Conservation (phyloP, 768 basidiomycete species). For the Scleroderma citrinum region DNA sequence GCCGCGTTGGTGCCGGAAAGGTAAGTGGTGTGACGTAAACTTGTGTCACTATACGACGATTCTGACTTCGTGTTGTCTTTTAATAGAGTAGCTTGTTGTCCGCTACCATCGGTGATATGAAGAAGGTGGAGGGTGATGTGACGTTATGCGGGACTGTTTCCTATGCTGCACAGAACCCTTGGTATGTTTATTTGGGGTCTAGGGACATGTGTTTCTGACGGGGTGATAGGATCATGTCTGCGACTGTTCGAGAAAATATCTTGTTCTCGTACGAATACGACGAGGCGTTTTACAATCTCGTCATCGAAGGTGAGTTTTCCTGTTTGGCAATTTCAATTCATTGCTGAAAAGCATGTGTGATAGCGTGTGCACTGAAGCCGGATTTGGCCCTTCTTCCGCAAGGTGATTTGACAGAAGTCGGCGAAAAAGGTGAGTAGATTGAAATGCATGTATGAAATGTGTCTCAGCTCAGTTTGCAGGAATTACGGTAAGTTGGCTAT, state of each 20-base stretch:
- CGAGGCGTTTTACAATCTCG: conserved; percentile 73
- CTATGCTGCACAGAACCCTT: conserved; percentile 85
- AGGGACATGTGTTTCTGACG: neutral
- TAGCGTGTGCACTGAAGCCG: conserved; percentile 78
- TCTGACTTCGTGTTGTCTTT: neutral
- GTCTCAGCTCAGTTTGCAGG: conserved; percentile 23
- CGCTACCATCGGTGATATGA: conserved; percentile 87
- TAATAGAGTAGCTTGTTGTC: conserved; percentile 64
- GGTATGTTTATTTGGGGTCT: conserved; percentile 36
- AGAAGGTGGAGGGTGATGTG: conserved; percentile 65
- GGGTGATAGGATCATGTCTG: conserved; percentile 71
- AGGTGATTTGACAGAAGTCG: conserved; percentile 82
- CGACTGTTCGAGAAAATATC: conserved; percentile 86
- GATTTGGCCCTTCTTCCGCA: conserved; percentile 76
- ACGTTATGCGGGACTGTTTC: conserved; percentile 63
- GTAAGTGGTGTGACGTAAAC: conserved; percentile 25
- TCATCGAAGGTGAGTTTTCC: conserved; percentile 58
- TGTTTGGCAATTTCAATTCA: neutral
- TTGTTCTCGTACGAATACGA: conserved; percentile 88
- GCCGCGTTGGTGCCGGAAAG: conserved; percentile 91
- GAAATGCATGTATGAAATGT: neutral
- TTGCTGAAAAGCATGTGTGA: neutral
- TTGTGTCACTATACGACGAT: conserved; percentile 1
- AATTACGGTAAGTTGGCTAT: conserved; percentile 46
- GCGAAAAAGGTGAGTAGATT: conserved; percentile 61